Conservation (phyloP, 2,329 filamentous ascomycete genomes). For the Colletotrichum chrysophilum region DNA sequence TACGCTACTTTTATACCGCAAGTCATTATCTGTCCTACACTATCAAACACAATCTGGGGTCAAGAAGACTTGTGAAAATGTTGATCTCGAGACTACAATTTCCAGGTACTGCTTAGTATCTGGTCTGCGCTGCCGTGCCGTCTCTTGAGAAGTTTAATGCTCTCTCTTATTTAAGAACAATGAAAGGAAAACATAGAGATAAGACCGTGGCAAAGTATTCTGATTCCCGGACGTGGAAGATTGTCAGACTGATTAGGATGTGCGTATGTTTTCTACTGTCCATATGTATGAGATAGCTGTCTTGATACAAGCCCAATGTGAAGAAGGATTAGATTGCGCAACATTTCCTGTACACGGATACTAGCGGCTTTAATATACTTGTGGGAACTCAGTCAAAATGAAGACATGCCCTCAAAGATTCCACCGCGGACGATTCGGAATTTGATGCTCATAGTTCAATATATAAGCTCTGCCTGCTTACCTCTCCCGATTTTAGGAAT, state of each 20-base stretch:
- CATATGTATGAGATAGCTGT: not conserved
- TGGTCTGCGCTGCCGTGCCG: not conserved
- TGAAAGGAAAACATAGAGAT: fast-evolving
- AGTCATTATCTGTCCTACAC: too few relatives aligned
- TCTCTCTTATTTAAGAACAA: not conserved
- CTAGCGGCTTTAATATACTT: too few relatives aligned
- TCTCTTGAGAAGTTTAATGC: fast-evolving
- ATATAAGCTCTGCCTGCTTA: too few relatives aligned
- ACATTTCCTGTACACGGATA: too few relatives aligned
- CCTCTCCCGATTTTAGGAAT: too few relatives aligned
- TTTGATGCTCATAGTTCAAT: too few relatives aligned
- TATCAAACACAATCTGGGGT: fast-evolving
- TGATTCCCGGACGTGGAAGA: not conserved
- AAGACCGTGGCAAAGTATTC: not conserved
- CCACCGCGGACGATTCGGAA: fast-evolving
- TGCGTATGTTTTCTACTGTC: not conserved
- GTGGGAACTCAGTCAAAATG: too few relatives aligned
- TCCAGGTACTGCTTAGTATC: fast-evolving
- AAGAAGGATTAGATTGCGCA: too few relatives aligned
- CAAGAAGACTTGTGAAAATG: not conserved
- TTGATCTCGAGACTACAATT: not conserved
- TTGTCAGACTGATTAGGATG: not conserved
- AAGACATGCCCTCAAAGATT: too few relatives aligned
- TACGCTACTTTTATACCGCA: too few relatives aligned
- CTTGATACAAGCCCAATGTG: too few relatives aligned